A percentile compares a stretch with the other conserved stretches of the same genome.
phyloP scores from a whole-genome alignment of 164 flowering plant genomes.

The Santalum album region DNA sequence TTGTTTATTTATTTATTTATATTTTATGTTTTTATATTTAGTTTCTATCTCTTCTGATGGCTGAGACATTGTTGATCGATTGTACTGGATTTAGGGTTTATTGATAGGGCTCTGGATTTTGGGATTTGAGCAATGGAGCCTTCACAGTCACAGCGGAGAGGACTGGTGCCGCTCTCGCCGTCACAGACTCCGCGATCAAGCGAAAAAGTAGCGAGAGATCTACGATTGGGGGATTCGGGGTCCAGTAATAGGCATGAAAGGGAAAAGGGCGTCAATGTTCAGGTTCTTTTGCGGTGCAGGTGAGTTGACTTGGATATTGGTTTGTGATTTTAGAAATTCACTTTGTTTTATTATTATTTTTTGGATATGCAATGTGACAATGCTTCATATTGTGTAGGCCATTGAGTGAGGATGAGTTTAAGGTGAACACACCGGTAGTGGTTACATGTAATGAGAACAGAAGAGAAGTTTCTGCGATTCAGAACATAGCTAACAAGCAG shows the following conservation, averaged over 20 bases:
- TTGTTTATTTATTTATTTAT: too few species aligned
- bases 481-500: conserved; percentile 91
- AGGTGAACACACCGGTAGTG: conserved; percentile 78
- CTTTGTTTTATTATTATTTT: too few species aligned
- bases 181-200: conserved; percentile 82
- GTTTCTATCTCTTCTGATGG: too few species aligned
- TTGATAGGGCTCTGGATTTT: conserved; percentile 7
- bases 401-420: conserved; percentile 77
- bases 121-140: conserved; percentile 28
- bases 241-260: conserved; percentile 51
- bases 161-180: conserved; percentile 60
- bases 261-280: conserved; percentile 95
- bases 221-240: conserved; percentile 57
- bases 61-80: neutral
- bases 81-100: neutral
- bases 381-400: conserved; percentile 73
- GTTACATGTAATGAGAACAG: conserved; percentile 74
- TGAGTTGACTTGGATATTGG: conserved; percentile 13
- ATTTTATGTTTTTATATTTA: too few species aligned
- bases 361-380: too few species aligned
- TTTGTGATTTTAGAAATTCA: too few species aligned
- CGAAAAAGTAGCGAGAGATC: conserved; percentile 71
- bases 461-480: conserved; percentile 83
- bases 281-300: conserved; percentile 95
- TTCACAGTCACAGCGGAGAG: conserved; percentile 37